phyloP scores from a whole-genome alignment of 441 rosid species.

The Raphanus hybrid region DNA sequence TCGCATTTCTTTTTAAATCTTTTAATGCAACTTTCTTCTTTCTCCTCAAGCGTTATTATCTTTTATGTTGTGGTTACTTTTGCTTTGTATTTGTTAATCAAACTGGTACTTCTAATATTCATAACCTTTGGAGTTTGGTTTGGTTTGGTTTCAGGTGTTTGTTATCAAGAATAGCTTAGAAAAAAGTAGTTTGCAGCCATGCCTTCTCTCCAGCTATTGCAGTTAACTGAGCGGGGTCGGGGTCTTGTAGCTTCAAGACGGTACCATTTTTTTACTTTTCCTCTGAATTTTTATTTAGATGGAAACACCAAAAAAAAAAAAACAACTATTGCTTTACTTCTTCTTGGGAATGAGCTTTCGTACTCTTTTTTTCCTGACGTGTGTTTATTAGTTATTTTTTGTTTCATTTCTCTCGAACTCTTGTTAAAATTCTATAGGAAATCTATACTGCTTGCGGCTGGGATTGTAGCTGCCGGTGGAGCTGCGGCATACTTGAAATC shows the following conservation, averaged over 20 bases:
- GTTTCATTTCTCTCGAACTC: conserved; percentile 2
- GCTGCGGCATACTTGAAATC: conserved; percentile 82
- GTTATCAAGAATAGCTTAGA: conserved; percentile 3
- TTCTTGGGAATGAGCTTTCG: not conserved
- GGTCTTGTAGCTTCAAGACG: conserved; percentile 79
- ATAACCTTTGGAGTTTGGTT: conserved; percentile 12
- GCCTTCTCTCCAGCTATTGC: conserved; percentile 96
- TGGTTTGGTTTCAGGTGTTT: conserved; percentile 47
- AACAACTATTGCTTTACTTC: not conserved
- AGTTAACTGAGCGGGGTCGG: conserved; percentile 87
- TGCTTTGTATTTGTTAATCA: not conserved
- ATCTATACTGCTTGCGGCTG: conserved; percentile 79
- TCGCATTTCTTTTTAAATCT: not conserved
- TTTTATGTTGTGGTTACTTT: not conserved
- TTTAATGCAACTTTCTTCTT: not conserved
- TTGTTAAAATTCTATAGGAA: conserved; percentile 57
- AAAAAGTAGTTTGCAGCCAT: conserved; percentile 45
- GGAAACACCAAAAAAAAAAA: too few relatives aligned
- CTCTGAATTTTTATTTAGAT: not conserved
- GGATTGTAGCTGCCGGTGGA: conserved; percentile 88
- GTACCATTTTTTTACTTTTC: conserved; percentile 42
- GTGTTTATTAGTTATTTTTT: not conserved
- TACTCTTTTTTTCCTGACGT: not conserved
- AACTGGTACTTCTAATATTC: not conserved
- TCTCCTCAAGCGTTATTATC: conserved; percentile 20